Conservation (phyloP, 345 rosid species). For the Eutrema yunnanense region DNA sequence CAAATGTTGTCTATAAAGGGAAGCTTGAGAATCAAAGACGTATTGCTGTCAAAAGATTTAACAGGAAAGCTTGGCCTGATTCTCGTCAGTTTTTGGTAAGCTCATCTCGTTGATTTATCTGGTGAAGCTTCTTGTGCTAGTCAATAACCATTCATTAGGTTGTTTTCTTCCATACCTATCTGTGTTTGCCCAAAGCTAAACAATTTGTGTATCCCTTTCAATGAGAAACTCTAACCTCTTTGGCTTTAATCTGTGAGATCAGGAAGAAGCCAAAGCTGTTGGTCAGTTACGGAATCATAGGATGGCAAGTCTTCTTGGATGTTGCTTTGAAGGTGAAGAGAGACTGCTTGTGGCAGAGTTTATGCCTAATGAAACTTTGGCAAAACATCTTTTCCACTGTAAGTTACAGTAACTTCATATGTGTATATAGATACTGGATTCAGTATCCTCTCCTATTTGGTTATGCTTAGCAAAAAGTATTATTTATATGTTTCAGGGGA, state of each 20-base stretch:
- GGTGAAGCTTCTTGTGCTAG: too few relatives aligned
- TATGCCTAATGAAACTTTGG: conserved; percentile 84
- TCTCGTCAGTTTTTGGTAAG: conserved; percentile 63
- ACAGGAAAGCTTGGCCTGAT: conserved; percentile 80
- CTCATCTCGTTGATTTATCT: background rate
- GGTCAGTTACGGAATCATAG: conserved; percentile 66
- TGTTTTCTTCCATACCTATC: too few relatives aligned
- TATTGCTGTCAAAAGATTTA: conserved; percentile 77
- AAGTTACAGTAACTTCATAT: conserved; percentile 6
- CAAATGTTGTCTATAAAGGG: conserved; percentile 80
- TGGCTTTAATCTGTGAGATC: conserved; percentile 12
- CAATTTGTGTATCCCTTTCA: background rate
- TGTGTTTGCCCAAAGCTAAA: too few relatives aligned
- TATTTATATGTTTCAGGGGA: conserved; percentile 53
- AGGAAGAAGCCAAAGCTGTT: conserved; percentile 89
- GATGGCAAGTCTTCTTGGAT: conserved; percentile 77
- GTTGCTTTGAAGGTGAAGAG: conserved; percentile 74
- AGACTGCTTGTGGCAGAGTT: conserved; percentile 81
- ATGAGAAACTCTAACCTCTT: background rate
- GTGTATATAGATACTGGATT: background rate
- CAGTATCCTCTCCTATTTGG: background rate
- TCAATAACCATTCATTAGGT: too few relatives aligned
- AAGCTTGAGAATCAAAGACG: conserved; percentile 65
- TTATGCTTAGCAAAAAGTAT: background rate
- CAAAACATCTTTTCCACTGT: conserved; percentile 92